phyloP scores from a whole-genome alignment of 2,329 filamentous ascomycete genomes.

The Colletotrichum tamarilloi region DNA sequence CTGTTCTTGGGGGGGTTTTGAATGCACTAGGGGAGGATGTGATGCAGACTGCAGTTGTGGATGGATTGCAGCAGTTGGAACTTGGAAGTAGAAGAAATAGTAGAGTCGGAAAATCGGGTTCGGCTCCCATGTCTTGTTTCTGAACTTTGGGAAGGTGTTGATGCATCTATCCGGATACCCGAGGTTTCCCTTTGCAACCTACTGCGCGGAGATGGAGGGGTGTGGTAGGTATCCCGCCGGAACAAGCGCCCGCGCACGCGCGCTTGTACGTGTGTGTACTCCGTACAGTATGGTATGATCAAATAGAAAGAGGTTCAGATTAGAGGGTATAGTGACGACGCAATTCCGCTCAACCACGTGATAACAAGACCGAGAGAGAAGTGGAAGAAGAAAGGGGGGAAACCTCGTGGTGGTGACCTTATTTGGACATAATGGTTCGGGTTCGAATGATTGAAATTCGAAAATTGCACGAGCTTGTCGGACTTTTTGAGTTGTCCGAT shows the following conservation, averaged over 20 bases:
- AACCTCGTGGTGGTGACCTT: neutral
- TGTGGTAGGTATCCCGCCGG: neutral
- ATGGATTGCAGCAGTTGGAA: too few relatives aligned
- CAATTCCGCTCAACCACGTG: neutral
- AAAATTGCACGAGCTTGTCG: neutral
- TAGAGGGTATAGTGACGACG: neutral
- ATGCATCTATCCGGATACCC: neutral
- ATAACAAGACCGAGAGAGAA: neutral
- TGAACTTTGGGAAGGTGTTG: too few relatives aligned
- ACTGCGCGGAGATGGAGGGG: too few relatives aligned
- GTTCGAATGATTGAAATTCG: too few relatives aligned
- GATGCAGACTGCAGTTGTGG: too few relatives aligned
- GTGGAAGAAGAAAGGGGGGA: neutral
- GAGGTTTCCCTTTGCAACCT: neutral
- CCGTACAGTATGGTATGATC: too few relatives aligned
- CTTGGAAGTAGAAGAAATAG: too few relatives aligned
- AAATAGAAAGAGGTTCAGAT: too few relatives aligned
- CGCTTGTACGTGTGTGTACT: neutral
- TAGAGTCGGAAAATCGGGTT: too few relatives aligned
- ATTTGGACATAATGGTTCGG: neutral
- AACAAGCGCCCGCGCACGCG: neutral
- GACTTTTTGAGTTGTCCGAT: neutral
- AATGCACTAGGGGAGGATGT: too few relatives aligned
- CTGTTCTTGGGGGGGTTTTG: too few relatives aligned
- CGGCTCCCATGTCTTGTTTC: too few relatives aligned